Evolutionary conservation across 2,329 filamentous ascomycete species (phyloP).

Genomic region (Ceratocystis lukuohia): DNA sequence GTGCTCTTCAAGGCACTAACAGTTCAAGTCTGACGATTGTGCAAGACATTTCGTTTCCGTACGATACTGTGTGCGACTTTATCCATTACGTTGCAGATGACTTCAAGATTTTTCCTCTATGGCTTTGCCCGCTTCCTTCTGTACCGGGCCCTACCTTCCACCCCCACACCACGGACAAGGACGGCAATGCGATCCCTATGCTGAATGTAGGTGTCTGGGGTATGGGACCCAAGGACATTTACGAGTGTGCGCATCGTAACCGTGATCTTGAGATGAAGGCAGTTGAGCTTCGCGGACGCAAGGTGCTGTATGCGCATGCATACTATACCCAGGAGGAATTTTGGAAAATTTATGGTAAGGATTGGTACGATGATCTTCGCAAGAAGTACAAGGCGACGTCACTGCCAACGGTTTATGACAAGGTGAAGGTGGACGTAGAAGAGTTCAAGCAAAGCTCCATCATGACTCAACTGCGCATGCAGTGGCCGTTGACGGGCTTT

Average conservation of each 20-base stretch:
- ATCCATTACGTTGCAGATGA: constrained; percentile 35
- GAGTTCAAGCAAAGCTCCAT: constrained; percentile 12
- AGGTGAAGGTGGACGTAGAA: constrained; percentile 39
- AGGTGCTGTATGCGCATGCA: constrained; percentile 57
- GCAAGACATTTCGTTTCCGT: constrained; percentile 47
- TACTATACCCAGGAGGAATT: constrained; percentile 57
- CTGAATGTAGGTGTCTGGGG: constrained; percentile 55
- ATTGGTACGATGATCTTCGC: constrained; percentile 45
- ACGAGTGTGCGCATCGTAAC: constrained; percentile 30
- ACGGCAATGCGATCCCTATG: constrained; percentile 24
- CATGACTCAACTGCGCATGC: constrained; percentile 12
- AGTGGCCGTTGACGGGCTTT: constrained; percentile 17
- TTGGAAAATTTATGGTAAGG: constrained; percentile 48
- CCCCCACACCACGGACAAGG: constrained; percentile 26
- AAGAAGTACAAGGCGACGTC: constrained; percentile 44
- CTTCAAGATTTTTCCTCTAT: constrained; percentile 39
- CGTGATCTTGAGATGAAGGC: constrained; percentile 47
- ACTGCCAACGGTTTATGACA: constrained; percentile 53
- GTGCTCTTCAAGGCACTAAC: constrained; percentile 48
- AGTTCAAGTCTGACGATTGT: constrained; percentile 48
- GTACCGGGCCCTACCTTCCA: constrained; percentile 23
- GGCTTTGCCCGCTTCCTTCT: constrained; percentile 42
- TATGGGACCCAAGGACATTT: constrained; percentile 30
- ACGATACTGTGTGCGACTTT: constrained; percentile 32
- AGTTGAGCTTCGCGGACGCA: constrained; percentile 47